A percentile compares a stretch with the other conserved stretches of the same genome.
Conservation (phyloP, 129 eudicot genomes). For the Escallonia herrerae region DNA sequence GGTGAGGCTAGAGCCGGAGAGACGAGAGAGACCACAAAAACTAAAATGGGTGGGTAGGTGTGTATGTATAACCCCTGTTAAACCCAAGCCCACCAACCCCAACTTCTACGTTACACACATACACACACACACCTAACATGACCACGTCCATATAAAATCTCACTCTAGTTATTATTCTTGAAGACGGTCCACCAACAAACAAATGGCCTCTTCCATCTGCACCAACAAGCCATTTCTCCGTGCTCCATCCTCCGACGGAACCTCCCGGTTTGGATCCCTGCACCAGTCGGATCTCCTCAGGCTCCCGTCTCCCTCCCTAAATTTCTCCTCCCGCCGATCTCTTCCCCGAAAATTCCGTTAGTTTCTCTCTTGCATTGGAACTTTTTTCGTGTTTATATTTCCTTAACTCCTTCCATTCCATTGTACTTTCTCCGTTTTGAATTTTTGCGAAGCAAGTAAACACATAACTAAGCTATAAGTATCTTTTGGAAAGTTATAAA, state of each 20-base stretch:
- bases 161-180: neutral
- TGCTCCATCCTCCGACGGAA: conserved; percentile 35
- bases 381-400: no score
- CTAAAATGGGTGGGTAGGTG: no score
- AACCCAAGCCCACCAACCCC: conserved; percentile 14
- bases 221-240: conserved; percentile 66
- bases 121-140: neutral
- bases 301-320: conserved; percentile 29
- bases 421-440: neutral
- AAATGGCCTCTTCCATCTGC: conserved; percentile 72
- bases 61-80: no score
- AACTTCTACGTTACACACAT: neutral
- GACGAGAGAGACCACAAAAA: no score
- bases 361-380: neutral
- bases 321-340: conserved; percentile 39
- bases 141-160: no score
- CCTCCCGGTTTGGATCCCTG: conserved; percentile 50
- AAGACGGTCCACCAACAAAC: neutral
- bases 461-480: no score
- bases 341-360: conserved; percentile 45
- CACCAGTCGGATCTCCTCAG: conserved; percentile 31
- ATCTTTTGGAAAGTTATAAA: no score
- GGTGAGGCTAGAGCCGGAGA: no score
- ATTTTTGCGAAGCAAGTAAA: no score
- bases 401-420: neutral